Conservation (phyloP, 345 rosid species). For the Aquilaria malaccensis region DNA sequence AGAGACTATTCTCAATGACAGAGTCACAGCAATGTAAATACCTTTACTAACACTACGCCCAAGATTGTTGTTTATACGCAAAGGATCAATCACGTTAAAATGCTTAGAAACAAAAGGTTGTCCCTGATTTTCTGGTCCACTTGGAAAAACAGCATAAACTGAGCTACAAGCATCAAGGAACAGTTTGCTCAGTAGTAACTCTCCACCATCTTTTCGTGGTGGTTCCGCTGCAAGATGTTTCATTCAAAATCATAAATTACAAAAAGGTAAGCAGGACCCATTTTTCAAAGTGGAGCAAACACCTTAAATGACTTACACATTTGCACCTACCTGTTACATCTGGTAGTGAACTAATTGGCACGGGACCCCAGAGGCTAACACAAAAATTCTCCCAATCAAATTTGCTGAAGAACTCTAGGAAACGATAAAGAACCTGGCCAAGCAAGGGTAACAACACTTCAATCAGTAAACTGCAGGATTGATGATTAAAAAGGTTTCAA, state of each 20-base stretch:
- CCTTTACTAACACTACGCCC: constrained; percentile 60
- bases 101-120: constrained; percentile 38
- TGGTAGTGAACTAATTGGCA: constrained; percentile 29
- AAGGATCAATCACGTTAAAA: constrained; percentile 57
- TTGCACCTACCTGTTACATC: constrained; percentile 34
- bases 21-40: constrained; percentile 7
- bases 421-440: constrained; percentile 32
- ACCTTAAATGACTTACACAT: constrained; percentile 6
- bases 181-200: constrained; percentile 31
- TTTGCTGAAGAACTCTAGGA: constrained; percentile 37
- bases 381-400: constrained; percentile 41
- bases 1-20: background rate
- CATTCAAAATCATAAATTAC: constrained; percentile 14
- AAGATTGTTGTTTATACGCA: constrained; percentile 55
- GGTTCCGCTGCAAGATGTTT: constrained; percentile 32
- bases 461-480: background rate
- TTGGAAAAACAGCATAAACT: constrained; percentile 38
- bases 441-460: background rate
- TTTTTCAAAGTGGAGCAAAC: constrained; percentile 5
- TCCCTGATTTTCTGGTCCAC: constrained; percentile 32
- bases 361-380: constrained; percentile 39
- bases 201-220: constrained; percentile 46
- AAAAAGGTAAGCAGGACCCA: constrained; percentile 6
- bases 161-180: constrained; percentile 45
- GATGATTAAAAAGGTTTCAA: background rate